Percentiles rank a stretch among this genome's conserved stretches.
Conservation (phyloP, 2,329 filamentous ascomycete species). For the Verticillium alfalfae region DNA sequence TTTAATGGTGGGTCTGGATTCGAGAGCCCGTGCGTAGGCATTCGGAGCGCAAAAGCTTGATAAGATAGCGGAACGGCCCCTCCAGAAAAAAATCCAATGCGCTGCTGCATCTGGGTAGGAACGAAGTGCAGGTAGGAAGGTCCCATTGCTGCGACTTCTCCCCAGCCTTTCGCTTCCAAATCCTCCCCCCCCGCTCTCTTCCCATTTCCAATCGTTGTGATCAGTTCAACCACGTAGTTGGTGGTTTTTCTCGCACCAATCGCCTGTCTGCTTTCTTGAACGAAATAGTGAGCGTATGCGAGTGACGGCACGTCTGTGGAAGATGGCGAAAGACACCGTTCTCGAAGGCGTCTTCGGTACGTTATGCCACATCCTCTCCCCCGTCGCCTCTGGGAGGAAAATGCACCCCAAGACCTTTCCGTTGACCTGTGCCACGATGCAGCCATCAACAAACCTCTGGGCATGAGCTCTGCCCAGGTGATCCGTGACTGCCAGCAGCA, state of each 20-base stretch:
- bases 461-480: slow-evolving; percentile 82
- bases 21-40: not conserved
- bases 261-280: not conserved
- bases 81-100: not conserved
- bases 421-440: not conserved
- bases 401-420: not conserved
- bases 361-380: not conserved
- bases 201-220: not conserved
- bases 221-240: not conserved
- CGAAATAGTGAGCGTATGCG: slow-evolving; percentile 20
- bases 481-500: slow-evolving; percentile 80
- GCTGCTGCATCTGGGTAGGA: not conserved
- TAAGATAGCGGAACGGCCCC: not conserved
- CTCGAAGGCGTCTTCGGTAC: slow-evolving; percentile 54
- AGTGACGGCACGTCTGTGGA: slow-evolving; percentile 24
- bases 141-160: not conserved
- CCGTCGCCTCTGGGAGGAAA: not conserved
- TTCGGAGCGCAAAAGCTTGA: not conserved
- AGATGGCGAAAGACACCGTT: slow-evolving; percentile 48
- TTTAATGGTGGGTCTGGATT: no score
- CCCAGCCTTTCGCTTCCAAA: no score
- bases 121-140: not conserved
- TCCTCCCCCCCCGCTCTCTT: not conserved
- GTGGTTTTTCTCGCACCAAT: not conserved
- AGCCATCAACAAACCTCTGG: slow-evolving; percentile 92